Base-by-base conservation (phyloP, 306 rosid genomes). In the Gillenia trifoliata region DNA sequence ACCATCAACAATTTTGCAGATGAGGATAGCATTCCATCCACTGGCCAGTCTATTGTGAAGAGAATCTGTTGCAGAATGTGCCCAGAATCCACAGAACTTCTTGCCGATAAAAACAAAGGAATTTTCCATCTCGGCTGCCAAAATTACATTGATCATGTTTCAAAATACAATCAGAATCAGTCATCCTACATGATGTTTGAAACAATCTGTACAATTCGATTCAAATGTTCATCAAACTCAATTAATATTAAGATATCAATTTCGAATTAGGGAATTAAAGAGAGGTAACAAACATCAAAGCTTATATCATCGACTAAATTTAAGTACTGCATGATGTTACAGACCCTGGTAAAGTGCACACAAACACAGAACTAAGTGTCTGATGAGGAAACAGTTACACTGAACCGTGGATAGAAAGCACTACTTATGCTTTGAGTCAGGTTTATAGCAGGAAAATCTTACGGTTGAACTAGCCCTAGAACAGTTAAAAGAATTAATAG, bases 31-130 rank as follows among this genome's bases (percentile, higher is more conserved):
- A 78, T 76, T 59, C 80, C 87, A 81, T 89, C 84, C 4, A 73
- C 62, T 69, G 91, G 87, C 98, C 95, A 93, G 81, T 89, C 88
- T 78, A 90, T 83, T 87, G 84, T 93, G 97, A 83, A 93, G 91
- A 54, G 98, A 93, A 75, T 93, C 75, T 75, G 97, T 93, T 19
- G 93, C 91, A 70, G 71, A 75, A 77, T 90, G 98, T 74, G 89
- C 57, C 98, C 97, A 76, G 97, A 87, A 75, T 91, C 92, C 81
- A 93, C 98, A 31, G 90, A 80, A 77, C 82, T 75, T 77, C 79
- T 85, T 63, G 95, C 90, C 64, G 97, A 90, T 78, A 90, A 80
- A 88, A 93, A 90, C 75, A 82, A 68, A 90, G 95, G 70, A 81
- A 82, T 55, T 89, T 88, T 72, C 93, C 97, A 79, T 93, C 85